Percentiles rank a stretch among this genome's conserved stretches.
phyloP scores from a whole-genome alignment of 2,329 filamentous ascomycete species.

The Paecilomyces dactylethromorphus region DNA sequence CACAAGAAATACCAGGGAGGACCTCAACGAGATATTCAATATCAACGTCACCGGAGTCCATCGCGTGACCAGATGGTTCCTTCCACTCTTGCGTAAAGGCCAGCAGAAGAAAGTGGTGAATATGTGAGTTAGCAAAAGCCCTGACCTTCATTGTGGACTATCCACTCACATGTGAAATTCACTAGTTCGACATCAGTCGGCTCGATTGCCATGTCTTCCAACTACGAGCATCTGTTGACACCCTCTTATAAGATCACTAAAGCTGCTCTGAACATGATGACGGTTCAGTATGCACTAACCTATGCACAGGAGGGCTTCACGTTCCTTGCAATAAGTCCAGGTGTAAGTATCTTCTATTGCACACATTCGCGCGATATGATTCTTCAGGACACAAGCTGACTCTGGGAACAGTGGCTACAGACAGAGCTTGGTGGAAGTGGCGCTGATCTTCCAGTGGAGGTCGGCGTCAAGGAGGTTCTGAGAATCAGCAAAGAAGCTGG shows the following conservation, averaged over 20 bases:
- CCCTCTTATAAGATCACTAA: constrained; percentile 43
- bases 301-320: background rate
- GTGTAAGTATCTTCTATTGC: background rate
- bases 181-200: constrained; percentile 36
- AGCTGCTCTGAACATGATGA: constrained; percentile 43
- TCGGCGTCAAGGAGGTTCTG: background rate
- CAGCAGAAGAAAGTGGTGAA: constrained; percentile 39
- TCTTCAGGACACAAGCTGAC: background rate
- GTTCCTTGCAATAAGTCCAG: background rate
- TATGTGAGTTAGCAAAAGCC: constrained; percentile 25
- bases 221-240: constrained; percentile 12
- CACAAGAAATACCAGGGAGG: constrained; percentile 17
- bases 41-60: constrained; percentile 39
- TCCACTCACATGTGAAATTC: background rate
- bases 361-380: background rate
- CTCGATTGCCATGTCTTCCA: constrained; percentile 27
- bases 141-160: background rate
- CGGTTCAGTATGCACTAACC: constrained; percentile 14
- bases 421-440: background rate
- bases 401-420: background rate
- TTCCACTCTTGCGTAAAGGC: constrained; percentile 34
- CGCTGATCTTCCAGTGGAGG: background rate
- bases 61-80: constrained; percentile 30
- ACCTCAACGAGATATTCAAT: constrained; percentile 32
- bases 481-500: background rate